Base-by-base conservation (phyloP, 345 rosid species). In the Moricandia moricandioides region DNA sequence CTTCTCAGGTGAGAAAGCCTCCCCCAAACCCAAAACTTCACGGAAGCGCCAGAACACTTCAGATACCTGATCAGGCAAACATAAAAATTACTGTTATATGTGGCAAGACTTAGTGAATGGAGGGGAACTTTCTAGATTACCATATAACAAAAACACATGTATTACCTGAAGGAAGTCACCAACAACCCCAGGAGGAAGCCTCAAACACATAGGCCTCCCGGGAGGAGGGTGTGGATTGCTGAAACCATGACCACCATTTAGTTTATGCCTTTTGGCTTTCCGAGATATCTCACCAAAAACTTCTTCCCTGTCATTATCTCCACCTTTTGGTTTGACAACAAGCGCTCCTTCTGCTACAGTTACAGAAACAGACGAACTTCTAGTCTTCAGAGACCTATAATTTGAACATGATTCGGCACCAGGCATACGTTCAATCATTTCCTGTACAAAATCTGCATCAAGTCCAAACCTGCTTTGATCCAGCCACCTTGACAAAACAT, bases 91-190 rank as follows among this genome's bases (percentile, higher is more conserved):
- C 69, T 52, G 67, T 54, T 34, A 66, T 78, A 65, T 13, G 37
- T 61, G 27, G 47, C 69, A 72, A 34, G 58, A 62, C 77, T 59
- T 39, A 24, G 58, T 66, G 64, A 61, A 61, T 21, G 40, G 33
- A 60, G 63, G 49, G 29, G 29, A 39, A 52, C 3, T 24, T 40
- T 31, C 70, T 39, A 52, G 33, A 71, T 31, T 34, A 66, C 51
- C 54, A 34, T 26, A 78, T 62, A 35, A 66, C 75, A 8, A 59
- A 77, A 64, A 51, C 58, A 71, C 26, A 67, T n/a, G 57, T 26
- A 40, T 64, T 85, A 92, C 99, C 97, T 95, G 97, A 86, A 87
- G 89, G 73, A 85, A 82, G 80, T 94, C 98, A 67, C 97, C 99
- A 84, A 84, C 85, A 79, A 90, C 85, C 26, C 79, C 84, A 67